phyloP scores from a whole-genome alignment of 2,329 filamentous ascomycete genomes.

The Xylaria hypoxylon region DNA sequence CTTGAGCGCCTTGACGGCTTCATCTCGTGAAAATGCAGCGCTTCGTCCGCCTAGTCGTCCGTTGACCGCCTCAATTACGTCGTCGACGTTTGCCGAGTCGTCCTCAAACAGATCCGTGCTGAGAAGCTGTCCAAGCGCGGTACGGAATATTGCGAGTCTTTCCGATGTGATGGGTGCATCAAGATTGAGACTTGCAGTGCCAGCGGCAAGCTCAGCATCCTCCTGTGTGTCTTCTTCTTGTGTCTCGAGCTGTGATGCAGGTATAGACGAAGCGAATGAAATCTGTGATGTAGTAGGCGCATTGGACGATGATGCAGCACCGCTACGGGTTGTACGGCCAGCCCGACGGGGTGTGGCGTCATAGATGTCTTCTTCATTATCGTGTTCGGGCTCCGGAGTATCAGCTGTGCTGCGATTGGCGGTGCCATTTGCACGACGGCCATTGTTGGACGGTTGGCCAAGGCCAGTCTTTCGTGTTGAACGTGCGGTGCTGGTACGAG shows the following conservation, averaged over 20 bases:
- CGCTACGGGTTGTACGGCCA: conserved; percentile 56
- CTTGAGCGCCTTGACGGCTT: conserved; percentile 81
- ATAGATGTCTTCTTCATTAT: conserved; percentile 64
- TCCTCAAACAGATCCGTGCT: conserved; percentile 86
- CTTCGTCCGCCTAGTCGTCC: conserved; percentile 67
- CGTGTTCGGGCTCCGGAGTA: conserved; percentile 54
- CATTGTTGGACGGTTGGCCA: conserved; percentile 45
- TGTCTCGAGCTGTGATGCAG: conserved; percentile 74
- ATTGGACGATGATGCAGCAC: conserved; percentile 52
- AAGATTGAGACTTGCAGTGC: conserved; percentile 55
- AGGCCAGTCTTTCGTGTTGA: conserved; percentile 48
- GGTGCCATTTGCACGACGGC: conserved; percentile 46
- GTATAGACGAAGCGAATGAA: conserved; percentile 84
- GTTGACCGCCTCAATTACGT: conserved; percentile 84
- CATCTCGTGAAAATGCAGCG: conserved; percentile 74
- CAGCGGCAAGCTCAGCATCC: conserved; percentile 53
- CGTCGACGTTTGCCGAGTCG: conserved; percentile 81
- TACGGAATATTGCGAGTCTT: conserved; percentile 80
- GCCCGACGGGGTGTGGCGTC: conserved; percentile 58
- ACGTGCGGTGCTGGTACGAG: conserved; percentile 52
- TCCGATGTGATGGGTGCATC: conserved; percentile 65
- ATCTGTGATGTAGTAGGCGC: conserved; percentile 54
- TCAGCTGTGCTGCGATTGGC: conserved; percentile 47
- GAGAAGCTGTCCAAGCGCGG: conserved; percentile 84
- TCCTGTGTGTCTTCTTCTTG: conserved; percentile 59